Percentiles rank a stretch among this genome's conserved stretches.
Evolutionary conservation across 305 asterid species (phyloP).

Genomic region (Striga hermonthica): DNA sequence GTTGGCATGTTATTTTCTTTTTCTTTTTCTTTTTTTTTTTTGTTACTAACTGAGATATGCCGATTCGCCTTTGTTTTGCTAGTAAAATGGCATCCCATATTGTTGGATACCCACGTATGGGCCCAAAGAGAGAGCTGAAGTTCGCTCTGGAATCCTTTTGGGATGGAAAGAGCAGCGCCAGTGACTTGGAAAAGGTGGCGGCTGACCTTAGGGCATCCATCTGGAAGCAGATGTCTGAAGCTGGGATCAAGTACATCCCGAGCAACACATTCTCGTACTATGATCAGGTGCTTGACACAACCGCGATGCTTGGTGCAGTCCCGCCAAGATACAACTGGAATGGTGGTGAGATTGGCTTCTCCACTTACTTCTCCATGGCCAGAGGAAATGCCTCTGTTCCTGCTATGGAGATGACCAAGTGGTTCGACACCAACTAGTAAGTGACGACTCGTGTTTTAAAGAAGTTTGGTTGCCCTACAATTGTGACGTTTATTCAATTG

Average conservation of each 20-base stretch:
- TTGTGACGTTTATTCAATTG: conserved; percentile 3
- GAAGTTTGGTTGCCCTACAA: background rate
- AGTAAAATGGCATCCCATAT: conserved; percentile 64
- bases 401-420: conserved; percentile 96
- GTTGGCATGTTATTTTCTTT: no score
- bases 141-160: conserved; percentile 60
- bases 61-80: background rate
- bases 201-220: conserved; percentile 74
- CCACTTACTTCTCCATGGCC: conserved; percentile 86
- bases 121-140: conserved; percentile 61
- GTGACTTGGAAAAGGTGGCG: conserved; percentile 55
- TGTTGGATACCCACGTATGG: conserved; percentile 71
- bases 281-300: conserved; percentile 78
- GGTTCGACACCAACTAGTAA: conserved; percentile 96
- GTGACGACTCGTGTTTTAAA: conserved; percentile 28
- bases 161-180: conserved; percentile 53
- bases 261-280: conserved; percentile 84
- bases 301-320: conserved; percentile 84
- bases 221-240: conserved; percentile 84
- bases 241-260: conserved; percentile 76
- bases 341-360: conserved; percentile 78
- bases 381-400: conserved; percentile 88
- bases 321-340: conserved; percentile 78
- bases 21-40: no score
- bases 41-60: no score